Evolutionary conservation across 768 basidiomycete genomes (phyloP), one percentile per base, ranked within the genome.

Genomic region (Boletales sp.): DNA sequence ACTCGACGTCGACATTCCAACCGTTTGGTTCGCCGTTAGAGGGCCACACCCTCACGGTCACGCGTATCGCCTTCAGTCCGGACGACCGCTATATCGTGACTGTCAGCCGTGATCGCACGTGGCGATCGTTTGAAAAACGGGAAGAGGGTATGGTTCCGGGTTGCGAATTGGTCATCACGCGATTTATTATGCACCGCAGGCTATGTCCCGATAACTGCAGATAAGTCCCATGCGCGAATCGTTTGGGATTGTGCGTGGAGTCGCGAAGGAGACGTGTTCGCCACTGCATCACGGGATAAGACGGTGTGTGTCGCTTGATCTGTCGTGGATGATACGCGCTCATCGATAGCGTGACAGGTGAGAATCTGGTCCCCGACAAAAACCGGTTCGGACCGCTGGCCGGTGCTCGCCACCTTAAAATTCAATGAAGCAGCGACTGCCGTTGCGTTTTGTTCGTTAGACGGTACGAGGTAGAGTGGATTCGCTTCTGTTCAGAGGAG

Each of bases 191-290:
- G 2, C n/a, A 21, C 18, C 27, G 18, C 50, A 80, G 90, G 80
- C 1, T 94, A 83, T 63, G 54, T 72, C 8, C 82, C 84, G 3
- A 60, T 84, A 18, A 80, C 81, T 5, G 77, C 80, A 14, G 83
- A 93, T 50, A 95, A 90, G 69, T 84, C 90, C 0, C 97, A 98
- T 67, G 79, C 80, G 2, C 80, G 97, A 35, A 97, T 99, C 60
- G 87, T 99, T 32, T 94, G 97, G 93, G 97, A 98, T 65, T 90
- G 89, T 60, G 81, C 84, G 13, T 99, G 94, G 93, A 77, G 87
- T 2, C 61, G 70, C 1, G 85, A 90, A 56, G 83, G 84, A 8
- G 79, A 84, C 57, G 61, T 86, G 14, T 99, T 99, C 61, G 94
- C 84, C 11, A 98, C 97, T 3, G 94, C 90, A 1, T 94, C 94